Evolutionary conservation across 495 filamentous ascomycete genomes (phyloP).

Genomic region (Staphylotrichum longicolle): DNA sequence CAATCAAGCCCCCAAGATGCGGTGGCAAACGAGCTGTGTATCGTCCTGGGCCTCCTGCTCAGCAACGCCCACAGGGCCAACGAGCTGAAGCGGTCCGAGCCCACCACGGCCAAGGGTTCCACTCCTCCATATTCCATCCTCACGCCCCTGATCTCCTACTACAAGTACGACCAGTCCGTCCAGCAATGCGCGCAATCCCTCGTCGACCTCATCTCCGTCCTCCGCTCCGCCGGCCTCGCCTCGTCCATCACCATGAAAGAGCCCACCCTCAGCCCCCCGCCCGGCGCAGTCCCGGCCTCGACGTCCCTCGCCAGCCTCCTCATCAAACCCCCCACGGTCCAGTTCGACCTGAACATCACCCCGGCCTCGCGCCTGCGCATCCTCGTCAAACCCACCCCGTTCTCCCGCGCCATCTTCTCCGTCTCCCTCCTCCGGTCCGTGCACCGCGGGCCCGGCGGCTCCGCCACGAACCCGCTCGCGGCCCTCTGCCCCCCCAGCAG

Average conservation of each 20-base stretch:
- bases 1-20: slow-evolving; percentile 31
- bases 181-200: slow-evolving; percentile 22
- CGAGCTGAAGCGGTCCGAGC: slow-evolving; percentile 41
- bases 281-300: slow-evolving; percentile 15
- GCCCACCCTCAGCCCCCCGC: slow-evolving; percentile 14
- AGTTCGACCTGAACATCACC: slow-evolving; percentile 44
- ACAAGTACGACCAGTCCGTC: slow-evolving; percentile 56
- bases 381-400: slow-evolving; percentile 30
- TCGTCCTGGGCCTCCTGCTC: slow-evolving; percentile 64
- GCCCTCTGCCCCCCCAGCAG: neutral
- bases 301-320: slow-evolving; percentile 25
- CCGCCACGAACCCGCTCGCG: slow-evolving; percentile 23
- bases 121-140: slow-evolving; percentile 59
- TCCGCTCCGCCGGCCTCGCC: slow-evolving; percentile 29
- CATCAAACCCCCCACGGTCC: slow-evolving; percentile 28
- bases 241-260: slow-evolving; percentile 32
- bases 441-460: neutral
- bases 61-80: slow-evolving; percentile 67
- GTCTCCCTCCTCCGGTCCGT: slow-evolving; percentile 34
- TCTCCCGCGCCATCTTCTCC: slow-evolving; percentile 33
- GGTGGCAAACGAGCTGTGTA: slow-evolving; percentile 57
- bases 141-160: slow-evolving; percentile 61
- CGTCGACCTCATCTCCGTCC: slow-evolving; percentile 17
- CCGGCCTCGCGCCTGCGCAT: slow-evolving; percentile 35
- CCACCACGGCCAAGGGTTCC: slow-evolving; percentile 38